These are phyloP conservation scores for Lagenidium sp. DNA, from an alignment of 352 stramenopile species.

Conservation along the genomic window DNA sequence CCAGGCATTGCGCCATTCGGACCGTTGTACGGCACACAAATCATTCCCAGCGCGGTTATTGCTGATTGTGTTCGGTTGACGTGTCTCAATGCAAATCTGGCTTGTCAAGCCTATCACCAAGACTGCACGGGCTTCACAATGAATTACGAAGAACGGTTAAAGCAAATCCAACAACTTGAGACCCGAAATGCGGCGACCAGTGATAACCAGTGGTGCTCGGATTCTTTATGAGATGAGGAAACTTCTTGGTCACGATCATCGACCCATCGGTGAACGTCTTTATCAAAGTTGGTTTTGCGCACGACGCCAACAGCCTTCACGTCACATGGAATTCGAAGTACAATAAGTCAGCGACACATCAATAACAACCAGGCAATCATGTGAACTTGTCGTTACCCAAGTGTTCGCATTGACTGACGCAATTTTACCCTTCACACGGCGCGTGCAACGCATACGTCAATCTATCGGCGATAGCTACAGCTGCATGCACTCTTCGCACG, in stretches of 20 bases:
- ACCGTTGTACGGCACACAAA: conserved; percentile 61
- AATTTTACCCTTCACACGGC: not conserved
- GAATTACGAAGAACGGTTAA: conserved; percentile 77
- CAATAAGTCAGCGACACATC: no score
- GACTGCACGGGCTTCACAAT: conserved; percentile 70
- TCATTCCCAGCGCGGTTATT: conserved; percentile 52
- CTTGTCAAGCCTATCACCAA: conserved; percentile 77
- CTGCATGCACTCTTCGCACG: conserved; percentile 22
- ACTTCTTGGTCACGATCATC: no score
- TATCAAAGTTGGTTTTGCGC: no score
- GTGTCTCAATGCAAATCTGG: conserved; percentile 76
- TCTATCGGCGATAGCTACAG: conserved; percentile 19
- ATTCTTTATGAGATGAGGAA: no score
- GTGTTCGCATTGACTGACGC: conserved; percentile 1
- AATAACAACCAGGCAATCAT: no score
- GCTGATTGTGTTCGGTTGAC: conserved; percentile 63
- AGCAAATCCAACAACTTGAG: conserved; percentile 82
- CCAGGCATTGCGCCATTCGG: conserved; percentile 64
- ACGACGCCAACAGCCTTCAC: no score
- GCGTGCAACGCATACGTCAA: not conserved
- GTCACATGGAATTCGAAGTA: no score
- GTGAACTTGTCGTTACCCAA: no score
- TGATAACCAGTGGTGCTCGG: no score
- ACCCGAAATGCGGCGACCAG: conserved; percentile 32
- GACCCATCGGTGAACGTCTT: no score